Conservation (phyloP, 2,329 filamentous ascomycete genomes). For the Ceratocystiopsis sp. region DNA sequence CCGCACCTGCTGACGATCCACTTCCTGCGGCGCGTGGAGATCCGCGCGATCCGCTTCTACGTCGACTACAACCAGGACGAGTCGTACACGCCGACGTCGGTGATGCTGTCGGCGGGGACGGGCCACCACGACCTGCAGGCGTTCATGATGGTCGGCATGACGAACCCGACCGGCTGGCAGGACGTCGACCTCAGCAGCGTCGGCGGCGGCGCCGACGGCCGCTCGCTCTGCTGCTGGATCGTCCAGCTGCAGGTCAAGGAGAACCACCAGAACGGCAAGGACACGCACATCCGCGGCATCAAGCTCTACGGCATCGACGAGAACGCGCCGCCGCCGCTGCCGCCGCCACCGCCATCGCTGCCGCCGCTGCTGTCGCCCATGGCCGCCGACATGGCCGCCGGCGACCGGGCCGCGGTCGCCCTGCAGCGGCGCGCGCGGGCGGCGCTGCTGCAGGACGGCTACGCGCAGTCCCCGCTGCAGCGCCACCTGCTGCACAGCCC, state of each 20-base stretch:
- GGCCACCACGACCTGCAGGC: slow-evolving; percentile 83
- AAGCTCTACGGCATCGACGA: slow-evolving; percentile 58
- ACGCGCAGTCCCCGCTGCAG: too few relatives aligned
- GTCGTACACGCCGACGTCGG: slow-evolving; percentile 89
- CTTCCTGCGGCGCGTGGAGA: slow-evolving; percentile 68
- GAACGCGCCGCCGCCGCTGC: slow-evolving; percentile 22
- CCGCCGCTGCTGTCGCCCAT: too few relatives aligned
- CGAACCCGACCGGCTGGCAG: slow-evolving; percentile 75
- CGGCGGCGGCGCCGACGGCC: slow-evolving; percentile 45
- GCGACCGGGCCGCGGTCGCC: too few relatives aligned
- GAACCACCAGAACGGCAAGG: slow-evolving; percentile 98
- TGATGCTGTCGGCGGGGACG: slow-evolving; percentile 75
- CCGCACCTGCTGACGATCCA: slow-evolving; percentile 66
- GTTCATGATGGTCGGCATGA: slow-evolving; percentile 65
- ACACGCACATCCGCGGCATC: slow-evolving; percentile 88
- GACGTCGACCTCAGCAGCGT: slow-evolving; percentile 49
- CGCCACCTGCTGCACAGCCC: too few relatives aligned
- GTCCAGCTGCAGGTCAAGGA: slow-evolving; percentile 82
- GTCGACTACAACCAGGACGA: slow-evolving; percentile 89
- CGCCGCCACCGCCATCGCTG: neutral
- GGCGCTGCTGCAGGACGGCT: too few relatives aligned
- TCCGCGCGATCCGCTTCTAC: slow-evolving; percentile 62
- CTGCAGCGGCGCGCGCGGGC: too few relatives aligned
- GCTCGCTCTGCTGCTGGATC: slow-evolving; percentile 72
- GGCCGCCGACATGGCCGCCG: too few relatives aligned